Evolutionary conservation across 2,329 filamentous ascomycete species (phyloP).

Genomic region (Pezicula rhizophila): DNA sequence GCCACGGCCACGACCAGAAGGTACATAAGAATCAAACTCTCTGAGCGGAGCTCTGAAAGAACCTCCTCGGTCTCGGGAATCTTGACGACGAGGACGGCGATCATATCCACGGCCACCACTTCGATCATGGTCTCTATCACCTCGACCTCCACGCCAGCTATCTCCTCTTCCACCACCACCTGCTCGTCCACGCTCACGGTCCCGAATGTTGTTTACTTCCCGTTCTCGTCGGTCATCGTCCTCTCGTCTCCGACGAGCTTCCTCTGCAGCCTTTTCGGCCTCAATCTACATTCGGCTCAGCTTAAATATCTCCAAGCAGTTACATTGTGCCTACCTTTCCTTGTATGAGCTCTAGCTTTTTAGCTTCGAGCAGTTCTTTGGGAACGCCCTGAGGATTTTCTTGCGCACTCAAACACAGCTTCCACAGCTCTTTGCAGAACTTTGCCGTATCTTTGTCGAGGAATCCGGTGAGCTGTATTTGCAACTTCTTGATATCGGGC

Average conservation of each 20-base stretch:
- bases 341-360: slow-evolving; percentile 90
- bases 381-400: slow-evolving; percentile 83
- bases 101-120: slow-evolving; percentile 31
- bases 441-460: slow-evolving; percentile 82
- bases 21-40: slow-evolving; percentile 28
- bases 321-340: slow-evolving; percentile 66
- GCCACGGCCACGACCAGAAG: slow-evolving; percentile 22
- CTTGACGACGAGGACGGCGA: slow-evolving; percentile 33
- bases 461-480: slow-evolving; percentile 92
- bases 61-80: slow-evolving; percentile 30
- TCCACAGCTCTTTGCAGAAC: slow-evolving; percentile 95
- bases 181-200: slow-evolving; percentile 51
- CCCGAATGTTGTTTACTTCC: slow-evolving; percentile 61
- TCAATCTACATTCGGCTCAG: slow-evolving; percentile 54
- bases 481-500: slow-evolving; percentile 93
- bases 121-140: slow-evolving; percentile 40
- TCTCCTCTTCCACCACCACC: slow-evolving; percentile 43
- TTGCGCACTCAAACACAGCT: slow-evolving; percentile 84
- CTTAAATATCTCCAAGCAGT: background rate
- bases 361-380: slow-evolving; percentile 89
- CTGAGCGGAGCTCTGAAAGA: slow-evolving; percentile 24
- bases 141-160: slow-evolving; percentile 41
- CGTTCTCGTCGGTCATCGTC: slow-evolving; percentile 66
- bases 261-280: slow-evolving; percentile 74
- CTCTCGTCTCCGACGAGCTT: slow-evolving; percentile 65